phyloP scores from a whole-genome alignment of 2,329 filamentous ascomycete species.

The Claviceps spartinae region DNA sequence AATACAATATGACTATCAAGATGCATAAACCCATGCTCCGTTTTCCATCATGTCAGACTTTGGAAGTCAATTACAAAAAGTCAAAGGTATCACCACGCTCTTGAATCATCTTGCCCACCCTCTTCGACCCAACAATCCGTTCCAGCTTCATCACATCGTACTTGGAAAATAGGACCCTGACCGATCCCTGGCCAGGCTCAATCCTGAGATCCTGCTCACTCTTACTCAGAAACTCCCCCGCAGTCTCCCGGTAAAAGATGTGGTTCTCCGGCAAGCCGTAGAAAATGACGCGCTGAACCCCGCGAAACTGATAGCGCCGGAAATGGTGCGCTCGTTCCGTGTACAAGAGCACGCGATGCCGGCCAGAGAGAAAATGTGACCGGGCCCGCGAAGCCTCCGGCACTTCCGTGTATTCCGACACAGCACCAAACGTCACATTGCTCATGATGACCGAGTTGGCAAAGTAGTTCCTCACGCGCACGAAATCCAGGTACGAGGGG shows the following conservation, averaged over 20 bases:
- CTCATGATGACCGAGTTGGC: constrained; percentile 49
- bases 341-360: constrained; percentile 76
- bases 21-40: not conserved
- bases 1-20: not conserved
- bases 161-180: constrained; percentile 62
- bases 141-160: constrained; percentile 86
- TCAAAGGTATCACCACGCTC: constrained; percentile 88
- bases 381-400: constrained; percentile 71
- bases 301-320: constrained; percentile 68
- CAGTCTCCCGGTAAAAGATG: constrained; percentile 63
- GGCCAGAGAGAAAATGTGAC: constrained; percentile 73
- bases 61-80: constrained; percentile 47
- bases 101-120: constrained; percentile 70
- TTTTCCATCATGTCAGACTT: too few relatives aligned
- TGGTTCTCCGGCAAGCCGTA: constrained; percentile 87
- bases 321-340: constrained; percentile 97
- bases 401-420: constrained; percentile 77
- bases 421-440: constrained; percentile 51
- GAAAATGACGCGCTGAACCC: constrained; percentile 73
- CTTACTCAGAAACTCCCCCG: constrained; percentile 50
- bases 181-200: constrained; percentile 44
- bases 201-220: constrained; percentile 43
- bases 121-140: constrained; percentile 67
- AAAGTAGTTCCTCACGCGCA: constrained; percentile 85
- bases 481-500: constrained; percentile 88